Base-by-base conservation (phyloP, 1,284 basidiomycete species). In the Trametes polyzona region DNA sequence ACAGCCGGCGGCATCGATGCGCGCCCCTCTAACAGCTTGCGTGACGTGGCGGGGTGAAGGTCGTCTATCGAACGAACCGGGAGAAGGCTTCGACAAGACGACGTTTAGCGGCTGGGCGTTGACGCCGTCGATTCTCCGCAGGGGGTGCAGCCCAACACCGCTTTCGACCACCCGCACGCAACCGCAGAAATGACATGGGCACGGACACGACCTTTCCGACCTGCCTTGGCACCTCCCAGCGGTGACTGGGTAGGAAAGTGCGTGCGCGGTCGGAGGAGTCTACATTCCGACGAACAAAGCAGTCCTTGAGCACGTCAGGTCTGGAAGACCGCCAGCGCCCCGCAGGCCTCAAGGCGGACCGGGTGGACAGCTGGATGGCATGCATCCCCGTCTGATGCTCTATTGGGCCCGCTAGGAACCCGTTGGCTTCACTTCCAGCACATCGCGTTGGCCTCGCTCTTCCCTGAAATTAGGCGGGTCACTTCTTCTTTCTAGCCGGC, bases 41-140 rank as follows among this genome's bases (percentile, higher is more conserved):
- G 39, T 49, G 56, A 58, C 51, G 56, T 49, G 51, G 44, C 35
- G 37, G n/a, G 23, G 26, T n/a, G 50, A 41, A 43, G 32, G 19
- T 30, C 14, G 37, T 39, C 39, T 21, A 17, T 41, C 30, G 40
- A 21, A 26, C 32, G 37, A 52, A 47, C 17, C 50, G 50, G 50
- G 50, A 42, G 47, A 52, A 47, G 50, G 35, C 33, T n/a, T 29
- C 26, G 48, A 37, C 11, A 19, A 47, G 27, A 33, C 26, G 35
- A 30, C 35, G 24, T 40, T 19, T 36, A 21, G 19, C 43, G 44
- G 44, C 41, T 23, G 35, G 24, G 16, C 27, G 46, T 53, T 58
- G 47, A 42, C 41, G 56, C 51, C 46, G 56, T 43, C 35, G n/a
- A 24, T 21, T 27, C 12, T 36, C n/a, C 46, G 37, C 52, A 47